Evolutionary conservation across 441 rosid genomes (phyloP), one percentile per base, ranked within the genome.

Genomic region (Manihot esculenta): DNA sequence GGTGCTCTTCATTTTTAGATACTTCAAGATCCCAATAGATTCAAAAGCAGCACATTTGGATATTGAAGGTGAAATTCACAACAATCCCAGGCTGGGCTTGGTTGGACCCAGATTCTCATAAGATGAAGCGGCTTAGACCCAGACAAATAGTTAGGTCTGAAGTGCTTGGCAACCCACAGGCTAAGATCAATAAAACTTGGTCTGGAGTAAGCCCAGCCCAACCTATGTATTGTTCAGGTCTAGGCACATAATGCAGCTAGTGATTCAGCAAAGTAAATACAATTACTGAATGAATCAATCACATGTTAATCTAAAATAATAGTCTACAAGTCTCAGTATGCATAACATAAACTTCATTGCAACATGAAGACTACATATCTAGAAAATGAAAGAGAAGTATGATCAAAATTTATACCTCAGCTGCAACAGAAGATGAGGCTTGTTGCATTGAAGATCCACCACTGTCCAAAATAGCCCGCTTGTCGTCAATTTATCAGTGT

Each of bases 361-460:
- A 42, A 38, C 12, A 33, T 30, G 53, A 61, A 38, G 13, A 14
- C 13, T 2, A 23, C 14, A 26, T n/a, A n/a, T n/a, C n/a, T n/a
- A n/a, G n/a, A 24, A 26, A 17, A 3, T 14, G 44, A 55, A 12
- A 21, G 10, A 64, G 3, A 2, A 64, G 3, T 1, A 20, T 13
- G 23, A 56, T 44, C 66, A 64, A 13, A 66, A 24, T 27, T 56
- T 20, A 74, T 88, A 90, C 98, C 97, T 87, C 93, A 10, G 82
- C 60, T n/a, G 84, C 74, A 20, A 76, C 68, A 71, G 97, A 92
- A 65, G 92, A 85, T 11, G 92, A 82, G 26, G 84, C 81, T 48
- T 78, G 89, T 71, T 81, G 89, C 47, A 70, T 54, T 63, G 85
- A 71, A 65, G 89, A 74, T 85, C 74, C 76, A 64, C 73, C 67